Evolutionary conservation across 495 filamentous ascomycete genomes (phyloP), one percentile per base, ranked within the genome.

Genomic region (Parathielavia appendiculata): DNA sequence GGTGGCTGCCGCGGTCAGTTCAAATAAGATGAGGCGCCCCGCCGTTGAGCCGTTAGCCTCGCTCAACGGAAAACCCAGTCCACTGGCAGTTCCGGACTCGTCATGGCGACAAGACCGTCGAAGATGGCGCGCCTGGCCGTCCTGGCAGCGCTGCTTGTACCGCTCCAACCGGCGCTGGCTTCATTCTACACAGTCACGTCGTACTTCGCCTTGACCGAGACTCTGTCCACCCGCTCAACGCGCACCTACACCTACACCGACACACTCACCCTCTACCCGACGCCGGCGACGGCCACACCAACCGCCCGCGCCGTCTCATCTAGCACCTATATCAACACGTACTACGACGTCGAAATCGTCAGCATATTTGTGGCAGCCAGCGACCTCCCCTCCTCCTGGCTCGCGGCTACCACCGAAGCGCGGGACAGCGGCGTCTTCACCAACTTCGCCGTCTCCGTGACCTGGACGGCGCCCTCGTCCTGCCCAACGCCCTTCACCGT

Each of bases 401-500:
- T 66, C n/a, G 19, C 52, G 38, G 54, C 22, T 23, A 55, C 64
- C 34, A 45, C 19, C 26, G 14, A 45, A 13, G 19, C 26, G 1
- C 10, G 5, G 20, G 2, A 41, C 16, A 39, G 8, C 38, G 45
- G n/a, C 35, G 51, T 61, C 26, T 61, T 38, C 22, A 76, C 69
- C 14, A 50, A 66, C 41, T 76, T 69, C 44, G 67, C 66, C 16
- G 66, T 74, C 36, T 67, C 70, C 22, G 26, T 76, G 44, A 68
- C 67, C 45, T 74, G 61, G 43, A 70, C 72, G 1, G 76, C 77
- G 0, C 69, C 71, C 3, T 61, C 73, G 0, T 64, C 63, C 40
- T 74, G 74, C 60, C 63, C 66, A 1, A 73, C 69, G 39, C 72
- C 74, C 0, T 62, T 71, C 45, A 69, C 58, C 6, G 60, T 74